phyloP scores from a whole-genome alignment of 2,329 filamentous ascomycete species.

The Xylaria hypoxylon region DNA sequence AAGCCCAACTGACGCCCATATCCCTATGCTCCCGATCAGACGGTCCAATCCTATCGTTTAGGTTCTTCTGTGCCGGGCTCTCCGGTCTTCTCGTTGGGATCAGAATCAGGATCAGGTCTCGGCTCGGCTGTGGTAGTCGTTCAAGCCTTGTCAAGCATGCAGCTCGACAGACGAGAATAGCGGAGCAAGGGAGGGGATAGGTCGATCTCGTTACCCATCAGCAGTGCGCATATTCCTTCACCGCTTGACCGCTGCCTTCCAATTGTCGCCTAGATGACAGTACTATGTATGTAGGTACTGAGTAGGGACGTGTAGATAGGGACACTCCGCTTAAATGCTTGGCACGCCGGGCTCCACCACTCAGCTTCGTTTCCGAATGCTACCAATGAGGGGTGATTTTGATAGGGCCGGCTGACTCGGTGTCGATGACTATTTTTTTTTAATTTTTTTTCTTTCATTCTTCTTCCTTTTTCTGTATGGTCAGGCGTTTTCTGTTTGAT shows the following conservation, averaged over 20 bases:
- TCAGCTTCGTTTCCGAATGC: conserved; percentile 45
- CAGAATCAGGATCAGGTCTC: conserved; percentile 25
- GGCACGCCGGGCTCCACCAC: conserved; percentile 45
- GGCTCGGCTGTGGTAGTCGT: conserved; percentile 29
- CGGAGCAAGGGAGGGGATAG: conserved; percentile 31
- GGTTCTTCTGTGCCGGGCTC: conserved; percentile 30
- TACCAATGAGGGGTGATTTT: conserved; percentile 39
- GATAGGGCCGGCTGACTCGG: conserved; percentile 47
- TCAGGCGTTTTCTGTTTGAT: conserved; percentile 37
- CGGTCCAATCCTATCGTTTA: conserved; percentile 44
- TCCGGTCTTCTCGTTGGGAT: conserved; percentile 27
- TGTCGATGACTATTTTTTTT: conserved; percentile 39
- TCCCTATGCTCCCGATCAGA: conserved; percentile 40
- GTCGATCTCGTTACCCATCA: conserved; percentile 38
- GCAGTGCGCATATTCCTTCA: conserved; percentile 49
- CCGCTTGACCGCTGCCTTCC: conserved; percentile 47
- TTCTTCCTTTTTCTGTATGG: conserved; percentile 26
- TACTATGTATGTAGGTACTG: too few species aligned
- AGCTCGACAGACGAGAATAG: conserved; percentile 30
- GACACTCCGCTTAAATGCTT: conserved; percentile 47
- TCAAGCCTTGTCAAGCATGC: conserved; percentile 32
- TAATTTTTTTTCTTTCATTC: conserved; percentile 34
- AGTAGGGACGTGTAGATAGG: conserved; percentile 24
- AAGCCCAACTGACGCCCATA: conserved; percentile 38
- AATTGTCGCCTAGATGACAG: conserved; percentile 43